Evolutionary conservation across 257 asterid genomes (phyloP).

Genomic region (Nyctanthes arbortristis): DNA sequence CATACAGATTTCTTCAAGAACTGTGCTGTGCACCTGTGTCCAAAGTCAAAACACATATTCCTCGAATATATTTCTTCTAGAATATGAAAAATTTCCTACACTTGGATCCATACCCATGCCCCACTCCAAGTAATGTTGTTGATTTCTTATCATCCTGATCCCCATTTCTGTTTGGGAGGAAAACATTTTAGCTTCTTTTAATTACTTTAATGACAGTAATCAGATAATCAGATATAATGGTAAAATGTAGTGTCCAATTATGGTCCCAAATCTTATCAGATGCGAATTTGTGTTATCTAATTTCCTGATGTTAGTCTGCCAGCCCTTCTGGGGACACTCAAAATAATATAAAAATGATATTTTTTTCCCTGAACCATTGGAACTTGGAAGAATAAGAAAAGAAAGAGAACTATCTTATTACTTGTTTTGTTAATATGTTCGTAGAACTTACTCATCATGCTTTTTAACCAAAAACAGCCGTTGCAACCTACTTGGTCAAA

Average conservation of each 20-base stretch:
- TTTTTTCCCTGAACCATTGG: no score
- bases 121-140: not conserved
- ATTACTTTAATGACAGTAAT: not conserved
- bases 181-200: not conserved
- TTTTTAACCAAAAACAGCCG: not conserved
- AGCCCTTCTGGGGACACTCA: not conserved
- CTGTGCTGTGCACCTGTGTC: no score
- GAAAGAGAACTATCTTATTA: not conserved
- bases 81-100: not conserved
- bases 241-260: no score
- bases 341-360: not conserved
- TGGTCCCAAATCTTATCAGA: no score
- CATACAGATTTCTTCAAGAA: no score
- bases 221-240: no score
- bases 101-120: not conserved
- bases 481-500: not conserved
- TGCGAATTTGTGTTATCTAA: not conserved
- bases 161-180: not conserved
- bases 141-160: not conserved
- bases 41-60: not conserved
- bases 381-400: not conserved
- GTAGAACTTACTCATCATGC: constrained; percentile 12
- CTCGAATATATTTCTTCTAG: not conserved
- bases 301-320: not conserved
- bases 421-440: not conserved